Evolutionary conservation across 1,284 basidiomycete species (phyloP), one percentile per base, ranked within the genome.

Genomic region (Grifola frondosa): DNA sequence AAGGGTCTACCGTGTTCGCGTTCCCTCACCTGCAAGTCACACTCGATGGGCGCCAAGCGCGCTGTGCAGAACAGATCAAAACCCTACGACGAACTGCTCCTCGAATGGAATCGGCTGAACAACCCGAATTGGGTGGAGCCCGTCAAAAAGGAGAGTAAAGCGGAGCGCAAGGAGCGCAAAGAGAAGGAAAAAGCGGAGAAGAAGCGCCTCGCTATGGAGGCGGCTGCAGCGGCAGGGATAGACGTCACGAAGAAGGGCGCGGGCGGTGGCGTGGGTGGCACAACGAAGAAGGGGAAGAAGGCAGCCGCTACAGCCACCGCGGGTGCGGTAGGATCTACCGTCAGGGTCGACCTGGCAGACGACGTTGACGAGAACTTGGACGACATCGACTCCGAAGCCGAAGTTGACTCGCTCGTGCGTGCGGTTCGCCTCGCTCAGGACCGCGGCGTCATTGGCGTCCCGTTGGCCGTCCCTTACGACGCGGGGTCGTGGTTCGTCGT

Each of bases 11-110:
- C 91, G 0, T 99, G 96, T 64, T 92, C 93, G n/a, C 90, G 96
- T 30, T 94, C 92, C 11, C 78, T 99, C 26, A 98, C 96, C 1
- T 99, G 96, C 76, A 99, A 99, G 68, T 94, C 96, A 4, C 96
- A 99, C 63, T 89, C 91, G 1, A 97, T 99, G 88, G 93, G 93
- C 23, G 91, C 93, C 20, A 99, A 99, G 65, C 88, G 97, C 16
- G 80, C 90, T 6, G 94, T 99, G 0, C 77, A 81, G 53, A 93
- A 93, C 22, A 88, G 97, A 8, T 90, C 90, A 0, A 80, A 86
- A 37, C 67, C 73, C 2, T 99, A 94, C 64, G 95, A 98, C 59
- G 85, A 87, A 42, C 78, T 99, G 9, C 76, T 94, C 12, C 74
- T 91, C 30, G 95, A 97, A 45, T 98, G 93, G 91, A 91, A 97